Percentiles rank a stretch among this genome's conserved stretches.
Evolutionary conservation across 1,139 yeast genomes (phyloP).

Genomic region (Lipomyces yarrowii): DNA sequence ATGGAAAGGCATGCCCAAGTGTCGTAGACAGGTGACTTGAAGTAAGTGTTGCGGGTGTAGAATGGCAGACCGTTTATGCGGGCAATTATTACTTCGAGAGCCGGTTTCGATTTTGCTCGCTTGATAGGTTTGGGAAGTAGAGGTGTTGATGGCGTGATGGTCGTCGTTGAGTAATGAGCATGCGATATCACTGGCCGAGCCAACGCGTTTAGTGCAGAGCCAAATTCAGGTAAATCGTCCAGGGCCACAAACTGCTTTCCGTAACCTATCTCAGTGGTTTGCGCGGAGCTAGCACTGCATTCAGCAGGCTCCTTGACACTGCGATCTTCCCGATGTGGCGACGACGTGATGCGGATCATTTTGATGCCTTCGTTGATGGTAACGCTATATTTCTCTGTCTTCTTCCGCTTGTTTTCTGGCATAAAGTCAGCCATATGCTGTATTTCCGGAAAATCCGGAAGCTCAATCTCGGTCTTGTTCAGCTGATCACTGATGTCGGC

Average conservation of each 20-base stretch:
- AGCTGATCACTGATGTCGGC: not conserved
- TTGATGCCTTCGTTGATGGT: not conserved
- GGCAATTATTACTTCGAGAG: not conserved
- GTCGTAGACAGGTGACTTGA: slow-evolving; percentile 3
- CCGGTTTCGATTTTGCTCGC: not conserved
- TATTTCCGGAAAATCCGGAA: not conserved
- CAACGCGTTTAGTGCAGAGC: not conserved
- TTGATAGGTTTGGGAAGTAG: not conserved
- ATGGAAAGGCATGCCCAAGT: slow-evolving; percentile 16
- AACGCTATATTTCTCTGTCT: not conserved
- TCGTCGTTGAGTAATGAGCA: not conserved
- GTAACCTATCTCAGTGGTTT: not conserved
- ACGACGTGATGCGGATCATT: not conserved
- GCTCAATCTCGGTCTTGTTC: not conserved
- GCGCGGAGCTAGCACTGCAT: not conserved
- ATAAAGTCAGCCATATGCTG: not conserved
- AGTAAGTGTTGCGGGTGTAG: not conserved
- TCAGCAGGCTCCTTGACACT: not conserved
- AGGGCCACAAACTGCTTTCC: not conserved
- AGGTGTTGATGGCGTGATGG: not conserved
- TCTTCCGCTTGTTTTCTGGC: not conserved
- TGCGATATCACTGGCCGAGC: not conserved
- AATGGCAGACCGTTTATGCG: not conserved
- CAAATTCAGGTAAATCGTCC: not conserved
- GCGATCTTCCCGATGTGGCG: not conserved